Evolutionary conservation across 257 asterid species (phyloP), one percentile per base, ranked within the genome.

Genomic region (Paraleonurus japonicus): DNA sequence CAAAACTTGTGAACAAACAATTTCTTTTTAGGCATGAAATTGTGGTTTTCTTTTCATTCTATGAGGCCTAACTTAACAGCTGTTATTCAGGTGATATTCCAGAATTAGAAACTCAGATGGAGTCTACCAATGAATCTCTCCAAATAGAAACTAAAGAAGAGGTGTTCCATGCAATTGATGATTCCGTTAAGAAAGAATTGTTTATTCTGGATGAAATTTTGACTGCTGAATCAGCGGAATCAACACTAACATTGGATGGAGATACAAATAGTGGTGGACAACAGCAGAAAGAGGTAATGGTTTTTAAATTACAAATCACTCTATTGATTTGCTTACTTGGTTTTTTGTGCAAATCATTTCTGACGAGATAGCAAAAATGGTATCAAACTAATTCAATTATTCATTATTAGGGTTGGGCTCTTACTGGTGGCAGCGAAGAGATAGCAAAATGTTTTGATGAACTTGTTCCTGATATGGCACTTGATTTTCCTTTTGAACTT

Each of bases 401-500:
- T 68, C 70, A 54, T 71, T 68, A 63, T 67, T 76, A 95, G 99
- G 90, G 77, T 61, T 92, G 96, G 96, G 98, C 84, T 79, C 85
- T 86, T 78, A 76, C 74, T 55, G 95, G 89, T 71, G 85, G 75
- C 47, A 77, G 82, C 75, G 90, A 85, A 74, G 85, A 81, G 75
- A 89, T 95, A 57, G 90, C 83, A 17, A 87, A 88, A 71, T 76
- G 81, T 43, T 95, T 95, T 81, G 77, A 84, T 67, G 95, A 88
- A 74, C 96, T 95, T 76, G 87, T 95, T 76, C 99, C 99, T 58
- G 99, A 95, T 75, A 85, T 89, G 98, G 99, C 98, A 8, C 96
- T 91, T 71, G 69, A 76, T 71, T 95, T 89, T 83, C 95, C 99
- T 5, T 95, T 95, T 74, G 95, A 91, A 85, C 95, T 95, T 47